Base-by-base conservation (phyloP, 1,139 yeast genomes). In the Candida sp. region DNA sequence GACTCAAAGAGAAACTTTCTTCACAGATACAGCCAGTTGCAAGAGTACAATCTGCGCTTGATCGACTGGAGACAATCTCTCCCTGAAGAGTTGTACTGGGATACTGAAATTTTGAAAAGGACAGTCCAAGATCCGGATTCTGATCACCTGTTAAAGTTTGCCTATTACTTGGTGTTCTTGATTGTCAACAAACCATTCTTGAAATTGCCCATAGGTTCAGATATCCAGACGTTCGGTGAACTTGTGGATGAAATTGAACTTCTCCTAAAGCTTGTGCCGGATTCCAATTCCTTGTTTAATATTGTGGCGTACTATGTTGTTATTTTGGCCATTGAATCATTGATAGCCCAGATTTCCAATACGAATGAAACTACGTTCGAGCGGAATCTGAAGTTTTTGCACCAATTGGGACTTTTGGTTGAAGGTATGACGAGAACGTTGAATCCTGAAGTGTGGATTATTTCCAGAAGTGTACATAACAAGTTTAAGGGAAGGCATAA, bases 131-230 rank as follows among this genome's bases (percentile, higher is more conserved):
- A 27, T 26, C 25, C 23, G 25, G 25, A 41, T 22, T 23, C 22
- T 6, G 56, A 53, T 46, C 48, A 50, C 38, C 49, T 46, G 51
- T 34, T 53, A 23, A 35, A 44, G 27, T 47, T 53, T 42, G 56
- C 53, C 7, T 53, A 46, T 35, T 53, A 44, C 43, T 42, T 53
- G 25, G 48, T 48, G 23, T 47, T 49, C 12, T 25, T 53, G 17
- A 53, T 53, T 25, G 40, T 53, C 17, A 53, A 53, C 40, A 51
- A 51, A 40, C 56, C 56, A 30, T 53, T 53, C 11, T 51, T 53
- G 30, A 48, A 49, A 32, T 48, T 53, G 23, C 47, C 53, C 7
- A 43, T 42, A 12, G 46, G 46, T 0, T 25, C 45, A 5, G 54
- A 53, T 41, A 38, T 49, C 5, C 42, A 42, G 3, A 17, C 47